Evolutionary conservation across 176 grass and related monocot genomes (phyloP), one percentile per base, ranked within the genome.

Genomic region (Triticum dicoccoides): DNA sequence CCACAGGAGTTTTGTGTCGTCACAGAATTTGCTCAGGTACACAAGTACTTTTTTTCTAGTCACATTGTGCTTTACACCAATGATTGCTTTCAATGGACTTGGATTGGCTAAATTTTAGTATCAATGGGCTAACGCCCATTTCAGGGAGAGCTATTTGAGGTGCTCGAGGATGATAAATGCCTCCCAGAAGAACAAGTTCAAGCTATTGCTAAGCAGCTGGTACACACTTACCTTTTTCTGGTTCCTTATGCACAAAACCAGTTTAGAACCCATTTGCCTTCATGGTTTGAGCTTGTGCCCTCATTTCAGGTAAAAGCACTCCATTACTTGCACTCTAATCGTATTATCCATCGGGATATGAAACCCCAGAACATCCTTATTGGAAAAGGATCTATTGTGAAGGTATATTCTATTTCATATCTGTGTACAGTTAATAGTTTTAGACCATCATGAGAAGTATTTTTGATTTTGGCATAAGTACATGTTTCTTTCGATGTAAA

Each of bases 361-460:
- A 98, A 98, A 87, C 97, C 97, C 52, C 92, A 98, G 87, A 98
- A 98, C 82, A 98, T 98, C 47, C 93, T 96, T 88, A 98, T 96
- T 25, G 93, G 97, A 32, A 91, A 95, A 84, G 93, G 93, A 78
- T 96, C 94, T 86, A 80, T 96, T 91, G 92, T 98, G 24, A 98
- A 96, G 94, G 97, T 98, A 92, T 21, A 24, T 56, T 86, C 56
- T 73, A 5, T 84, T 54, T 27, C 38, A 49, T 68, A 45, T 64
- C 39, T 29, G 11, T 38, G 23, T 80, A 76, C 52, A 23, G 52
- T 49, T 2, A 77, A 38, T 66, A 84, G 5, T 62, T 63, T 62
- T 69, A 61, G 20, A 44, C 14, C 25, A 21, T 0, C 44, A 11
- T 7, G 41, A 61, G 30, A 84, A 37, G 23, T 65, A 61, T 63